Percentiles rank a stretch among this genome's conserved stretches.
Conservation (phyloP, 2,329 filamentous ascomycete genomes). For the Lachnellula hyalina region DNA sequence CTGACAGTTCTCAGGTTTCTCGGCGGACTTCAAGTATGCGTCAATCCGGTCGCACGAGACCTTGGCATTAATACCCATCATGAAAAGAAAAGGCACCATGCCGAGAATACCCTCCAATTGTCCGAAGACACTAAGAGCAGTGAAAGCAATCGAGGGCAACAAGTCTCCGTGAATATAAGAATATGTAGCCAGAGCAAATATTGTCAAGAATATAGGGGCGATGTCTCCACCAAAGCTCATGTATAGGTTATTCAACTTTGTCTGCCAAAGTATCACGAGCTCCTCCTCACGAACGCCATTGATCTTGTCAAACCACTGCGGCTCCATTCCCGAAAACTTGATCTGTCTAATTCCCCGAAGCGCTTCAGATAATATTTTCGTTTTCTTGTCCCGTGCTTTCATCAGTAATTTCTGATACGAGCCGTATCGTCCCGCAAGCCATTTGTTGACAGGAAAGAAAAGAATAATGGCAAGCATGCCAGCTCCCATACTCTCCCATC, state of each 20-base stretch:
- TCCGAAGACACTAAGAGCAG: conserved; percentile 67
- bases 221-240: conserved; percentile 52
- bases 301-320: conserved; percentile 67
- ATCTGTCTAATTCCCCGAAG: conserved; percentile 74
- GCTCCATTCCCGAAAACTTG: conserved; percentile 72
- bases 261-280: conserved; percentile 55
- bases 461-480: conserved; percentile 58
- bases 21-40: conserved; percentile 59
- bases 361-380: conserved; percentile 67
- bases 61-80: conserved; percentile 63
- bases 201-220: conserved; percentile 67
- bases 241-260: conserved; percentile 14
- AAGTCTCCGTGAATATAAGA: conserved; percentile 57
- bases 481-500: conserved; percentile 60
- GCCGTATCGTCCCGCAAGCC: conserved; percentile 58
- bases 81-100: conserved; percentile 64
- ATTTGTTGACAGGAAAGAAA: conserved; percentile 62
- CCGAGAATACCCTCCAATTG: conserved; percentile 64
- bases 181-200: conserved; percentile 63
- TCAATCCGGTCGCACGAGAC: conserved; percentile 68
- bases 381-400: conserved; percentile 68
- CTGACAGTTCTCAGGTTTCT: conserved; percentile 50
- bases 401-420: conserved; percentile 61
- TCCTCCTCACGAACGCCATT: conserved; percentile 59
- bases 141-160: conserved; percentile 71